Evolutionary conservation across 2,329 filamentous ascomycete genomes (phyloP).

Genomic region (Onygenales sp.): DNA sequence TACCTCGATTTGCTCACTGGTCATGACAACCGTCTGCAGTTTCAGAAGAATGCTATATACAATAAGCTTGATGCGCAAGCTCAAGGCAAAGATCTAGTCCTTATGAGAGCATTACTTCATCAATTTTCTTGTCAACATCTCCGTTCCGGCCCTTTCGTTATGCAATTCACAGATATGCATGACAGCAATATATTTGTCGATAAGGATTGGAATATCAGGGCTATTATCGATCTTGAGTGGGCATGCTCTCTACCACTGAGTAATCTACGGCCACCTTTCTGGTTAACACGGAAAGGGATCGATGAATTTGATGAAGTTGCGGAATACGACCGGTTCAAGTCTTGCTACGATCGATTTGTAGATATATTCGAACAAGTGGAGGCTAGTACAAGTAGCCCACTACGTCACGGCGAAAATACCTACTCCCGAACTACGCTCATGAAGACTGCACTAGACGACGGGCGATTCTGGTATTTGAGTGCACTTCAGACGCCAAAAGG

Average conservation of each 20-base stretch:
- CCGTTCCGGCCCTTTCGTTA: slow-evolving; percentile 23
- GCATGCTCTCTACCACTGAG: slow-evolving; percentile 22
- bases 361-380: slow-evolving; percentile 11
- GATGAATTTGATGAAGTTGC: not conserved
- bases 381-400: not conserved
- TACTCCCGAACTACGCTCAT: slow-evolving; percentile 1
- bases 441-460: slow-evolving; percentile 2
- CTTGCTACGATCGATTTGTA: slow-evolving; percentile 2
- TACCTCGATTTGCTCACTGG: slow-evolving; percentile 14
- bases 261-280: slow-evolving; percentile 16
- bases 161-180: slow-evolving; percentile 30
- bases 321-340: slow-evolving; percentile 2
- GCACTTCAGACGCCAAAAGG: slow-evolving; percentile 6
- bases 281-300: not conserved
- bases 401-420: not conserved
- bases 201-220: slow-evolving; percentile 25
- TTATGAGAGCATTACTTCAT: slow-evolving; percentile 18
- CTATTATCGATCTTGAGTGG: slow-evolving; percentile 28
- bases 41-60: slow-evolving; percentile 15
- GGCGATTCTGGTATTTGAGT: slow-evolving; percentile 9
- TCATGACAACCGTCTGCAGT: slow-evolving; percentile 16
- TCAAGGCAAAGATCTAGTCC: slow-evolving; percentile 15
- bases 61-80: slow-evolving; percentile 1
- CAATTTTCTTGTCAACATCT: slow-evolving; percentile 18
- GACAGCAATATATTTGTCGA: slow-evolving; percentile 10